Evolutionary conservation across 2,329 filamentous ascomycete genomes (phyloP), one percentile per base, ranked within the genome.

Genomic region (Chalaropsis ovoidea): DNA sequence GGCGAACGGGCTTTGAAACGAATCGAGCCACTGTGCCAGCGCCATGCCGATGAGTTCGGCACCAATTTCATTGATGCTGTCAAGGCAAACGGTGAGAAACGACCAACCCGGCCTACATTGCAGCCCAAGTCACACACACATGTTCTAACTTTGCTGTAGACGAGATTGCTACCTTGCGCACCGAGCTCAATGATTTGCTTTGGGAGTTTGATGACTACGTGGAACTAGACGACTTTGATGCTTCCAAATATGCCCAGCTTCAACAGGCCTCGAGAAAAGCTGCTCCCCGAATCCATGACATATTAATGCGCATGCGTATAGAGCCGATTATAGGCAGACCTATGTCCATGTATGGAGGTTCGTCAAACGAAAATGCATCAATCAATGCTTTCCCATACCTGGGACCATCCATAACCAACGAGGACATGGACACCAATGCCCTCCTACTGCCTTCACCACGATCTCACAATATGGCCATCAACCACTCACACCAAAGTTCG

Each of bases 181-280:
- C 75, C 19, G 75, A 79, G 65, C 73, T 84, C 49, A 79, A 76
- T 67, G 77, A 80, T 60, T 70, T 82, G 27, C 72, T 83, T 6
- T 84, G 81, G 77, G 81, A 81, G 63, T 83, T 84, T 69, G 82
- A 84, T 65, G 81, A 84, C 64, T 82, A 75, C 68, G 72, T 79
- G 68, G 78, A 81, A 62, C 69, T 73, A 15, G 77, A 80, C 42
- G 75, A 75, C 27, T 84, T 83, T 68, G 79, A 83, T n/a, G 71
- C 74, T 31, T 75, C 75, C 19, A 80, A 79, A 68, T 84, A 79
- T 64, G 71, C 74, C 19, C 76, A 80, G 68, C 73, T 83, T 3
- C 78, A 80, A 69, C 75, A 76, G 45, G 70, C 77, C 4, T 80
- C 79, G 17, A 76, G 80, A 64, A 77, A 77, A 62, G 76, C 78